Conservation (phyloP, 495 filamentous ascomycete species). For the Pseudoneurospora amorphoporcata region DNA sequence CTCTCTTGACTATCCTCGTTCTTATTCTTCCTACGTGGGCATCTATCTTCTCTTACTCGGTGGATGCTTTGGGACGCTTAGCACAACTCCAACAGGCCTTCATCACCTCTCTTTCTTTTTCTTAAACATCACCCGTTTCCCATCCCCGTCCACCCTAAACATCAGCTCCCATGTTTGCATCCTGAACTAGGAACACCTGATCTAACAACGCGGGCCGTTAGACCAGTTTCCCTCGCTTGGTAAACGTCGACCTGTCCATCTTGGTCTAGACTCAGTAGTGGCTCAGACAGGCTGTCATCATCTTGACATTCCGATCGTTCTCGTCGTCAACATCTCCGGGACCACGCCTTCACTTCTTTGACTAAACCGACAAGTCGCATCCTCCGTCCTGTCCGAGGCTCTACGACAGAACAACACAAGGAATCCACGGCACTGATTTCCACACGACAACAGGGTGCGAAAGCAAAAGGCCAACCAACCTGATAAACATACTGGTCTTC, state of each 20-base stretch:
- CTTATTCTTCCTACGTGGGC: background rate
- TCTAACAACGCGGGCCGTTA: background rate
- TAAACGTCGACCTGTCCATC: background rate
- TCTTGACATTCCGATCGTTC: background rate
- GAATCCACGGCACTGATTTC: background rate
- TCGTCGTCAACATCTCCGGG: background rate
- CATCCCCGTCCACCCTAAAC: background rate
- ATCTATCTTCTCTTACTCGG: background rate
- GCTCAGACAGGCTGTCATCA: background rate
- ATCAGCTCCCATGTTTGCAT: background rate
- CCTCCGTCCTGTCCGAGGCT: background rate
- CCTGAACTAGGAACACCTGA: background rate
- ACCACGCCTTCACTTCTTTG: background rate
- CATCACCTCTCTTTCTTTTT: background rate
- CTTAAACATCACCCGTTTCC: background rate
- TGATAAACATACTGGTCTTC: background rate
- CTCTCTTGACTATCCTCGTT: background rate
- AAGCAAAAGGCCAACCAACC: background rate
- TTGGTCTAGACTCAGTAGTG: background rate
- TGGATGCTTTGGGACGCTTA: background rate
- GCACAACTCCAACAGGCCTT: background rate
- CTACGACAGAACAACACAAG: background rate
- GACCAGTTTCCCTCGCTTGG: background rate
- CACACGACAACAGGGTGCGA: background rate
- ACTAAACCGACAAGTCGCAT: background rate